Evolutionary conservation across 163 green algal species (phyloP).

Genomic region (Chlamydomonas reinhardtii): DNA sequence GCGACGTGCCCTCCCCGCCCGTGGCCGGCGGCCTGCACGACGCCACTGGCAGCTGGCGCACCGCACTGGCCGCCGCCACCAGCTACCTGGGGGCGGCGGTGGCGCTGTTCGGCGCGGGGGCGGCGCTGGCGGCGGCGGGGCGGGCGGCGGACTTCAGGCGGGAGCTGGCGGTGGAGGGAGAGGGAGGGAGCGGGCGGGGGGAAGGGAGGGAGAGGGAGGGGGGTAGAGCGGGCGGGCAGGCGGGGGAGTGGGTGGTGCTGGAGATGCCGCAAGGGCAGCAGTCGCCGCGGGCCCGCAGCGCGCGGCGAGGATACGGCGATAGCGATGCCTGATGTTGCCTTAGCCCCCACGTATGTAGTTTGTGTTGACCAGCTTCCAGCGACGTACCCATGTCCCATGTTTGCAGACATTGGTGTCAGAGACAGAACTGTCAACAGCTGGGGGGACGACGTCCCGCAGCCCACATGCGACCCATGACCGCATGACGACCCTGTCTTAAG

Average conservation of each 20-base stretch:
- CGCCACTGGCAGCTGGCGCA: background rate
- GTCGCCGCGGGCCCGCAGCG: no score
- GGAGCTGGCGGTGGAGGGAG: background rate
- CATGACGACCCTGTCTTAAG: no score
- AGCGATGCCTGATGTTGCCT: no score
- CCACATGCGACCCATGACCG: no score
- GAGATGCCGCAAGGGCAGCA: no score
- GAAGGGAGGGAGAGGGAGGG: background rate
- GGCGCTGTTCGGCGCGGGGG: background rate
- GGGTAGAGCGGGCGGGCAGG: background rate
- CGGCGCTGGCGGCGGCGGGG: background rate
- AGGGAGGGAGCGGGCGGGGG: background rate
- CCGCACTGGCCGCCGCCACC: background rate
- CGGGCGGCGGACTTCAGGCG: background rate
- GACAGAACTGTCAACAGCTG: no score
- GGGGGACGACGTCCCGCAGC: no score
- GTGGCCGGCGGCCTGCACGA: conserved; percentile 11
- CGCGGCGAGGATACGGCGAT: no score
- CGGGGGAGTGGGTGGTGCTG: background rate
- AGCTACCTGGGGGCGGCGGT: conserved; percentile 2
- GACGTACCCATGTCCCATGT: no score
- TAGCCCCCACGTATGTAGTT: no score
- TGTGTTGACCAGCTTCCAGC: no score
- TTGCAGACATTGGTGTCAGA: no score
- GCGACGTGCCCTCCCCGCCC: conserved; percentile 20